Percentiles rank a stretch among this genome's conserved stretches.
Conservation (phyloP, 805 yeast species). For the Myxozyma mucilagina region DNA sequence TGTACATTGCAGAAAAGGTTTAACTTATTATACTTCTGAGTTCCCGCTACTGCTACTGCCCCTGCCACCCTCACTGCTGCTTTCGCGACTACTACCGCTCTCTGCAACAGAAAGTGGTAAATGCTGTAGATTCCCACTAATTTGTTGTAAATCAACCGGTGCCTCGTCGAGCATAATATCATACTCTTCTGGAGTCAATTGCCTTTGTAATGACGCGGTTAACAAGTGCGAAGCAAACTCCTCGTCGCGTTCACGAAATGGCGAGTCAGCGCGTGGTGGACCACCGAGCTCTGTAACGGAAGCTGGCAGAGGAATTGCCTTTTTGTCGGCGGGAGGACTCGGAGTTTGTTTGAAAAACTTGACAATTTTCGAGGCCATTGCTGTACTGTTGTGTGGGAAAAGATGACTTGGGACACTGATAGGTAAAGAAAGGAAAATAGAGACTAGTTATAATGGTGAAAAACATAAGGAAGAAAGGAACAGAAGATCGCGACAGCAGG, state of each 20-base stretch:
- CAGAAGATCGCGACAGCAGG: background rate
- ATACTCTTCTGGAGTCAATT: background rate
- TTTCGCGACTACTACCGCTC: too few relatives aligned
- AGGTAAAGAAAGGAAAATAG: background rate
- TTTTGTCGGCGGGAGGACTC: too few relatives aligned
- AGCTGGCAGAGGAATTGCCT: too few relatives aligned
- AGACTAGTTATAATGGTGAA: background rate
- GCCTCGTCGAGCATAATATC: conserved; percentile 1
- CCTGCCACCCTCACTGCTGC: too few relatives aligned
- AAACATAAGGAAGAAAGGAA: background rate
- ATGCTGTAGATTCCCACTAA: too few relatives aligned
- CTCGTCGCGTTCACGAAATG: background rate
- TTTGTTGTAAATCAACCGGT: too few relatives aligned
- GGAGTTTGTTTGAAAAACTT: background rate
- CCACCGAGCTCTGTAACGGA: too few relatives aligned
- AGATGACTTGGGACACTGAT: background rate
- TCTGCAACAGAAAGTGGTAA: too few relatives aligned
- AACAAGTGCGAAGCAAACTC: background rate
- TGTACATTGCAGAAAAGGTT: too few relatives aligned
- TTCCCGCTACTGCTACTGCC: too few relatives aligned
- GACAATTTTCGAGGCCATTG: background rate
- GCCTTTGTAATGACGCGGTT: background rate
- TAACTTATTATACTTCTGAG: too few relatives aligned
- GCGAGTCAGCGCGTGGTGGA: too few relatives aligned
- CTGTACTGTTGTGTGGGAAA: background rate